These are phyloP conservation scores for Wilhelminamyces savonicus DNA, from an alignment of 805 yeast genomes.

Conservation along the genomic window DNA sequence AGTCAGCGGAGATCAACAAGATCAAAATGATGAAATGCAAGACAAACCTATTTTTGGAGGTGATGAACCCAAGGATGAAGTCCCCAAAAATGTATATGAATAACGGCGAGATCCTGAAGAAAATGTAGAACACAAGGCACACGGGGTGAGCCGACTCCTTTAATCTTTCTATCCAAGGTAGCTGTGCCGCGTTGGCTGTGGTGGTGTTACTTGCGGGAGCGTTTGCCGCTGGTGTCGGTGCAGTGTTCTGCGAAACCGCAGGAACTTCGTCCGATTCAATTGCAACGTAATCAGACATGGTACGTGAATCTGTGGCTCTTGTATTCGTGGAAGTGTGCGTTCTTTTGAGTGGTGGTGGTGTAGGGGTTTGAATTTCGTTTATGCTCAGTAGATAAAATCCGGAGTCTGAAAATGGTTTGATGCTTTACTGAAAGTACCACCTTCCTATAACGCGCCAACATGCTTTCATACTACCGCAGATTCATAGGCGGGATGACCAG, in stretches of 20 bases:
- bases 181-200: slow-evolving; percentile 4
- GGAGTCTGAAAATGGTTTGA: no score
- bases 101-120: slow-evolving; percentile 58
- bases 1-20: slow-evolving; percentile 77
- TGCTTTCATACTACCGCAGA: slow-evolving; percentile 17
- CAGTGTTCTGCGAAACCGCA: slow-evolving; percentile 3
- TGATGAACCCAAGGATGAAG: slow-evolving; percentile 45
- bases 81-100: slow-evolving; percentile 66
- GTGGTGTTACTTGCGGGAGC: background rate
- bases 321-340: slow-evolving; percentile 1
- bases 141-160: slow-evolving; percentile 76
- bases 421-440: no score
- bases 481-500: slow-evolving; percentile 32
- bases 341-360: slow-evolving; percentile 1
- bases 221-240: slow-evolving; percentile 1
- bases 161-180: slow-evolving; percentile 29
- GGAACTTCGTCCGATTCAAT: slow-evolving; percentile 24
- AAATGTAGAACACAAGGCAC: slow-evolving; percentile 62
- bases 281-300: slow-evolving; percentile 18
- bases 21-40: slow-evolving; percentile 75
- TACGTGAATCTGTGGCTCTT: background rate
- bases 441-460: slow-evolving; percentile 1
- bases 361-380: slow-evolving; percentile 1
- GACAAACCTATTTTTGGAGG: slow-evolving; percentile 41
- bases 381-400: slow-evolving; percentile 1